Evolutionary conservation across 805 yeast genomes (phyloP), one percentile per base, ranked within the genome.

Genomic region (Myxozyma neglecta): DNA sequence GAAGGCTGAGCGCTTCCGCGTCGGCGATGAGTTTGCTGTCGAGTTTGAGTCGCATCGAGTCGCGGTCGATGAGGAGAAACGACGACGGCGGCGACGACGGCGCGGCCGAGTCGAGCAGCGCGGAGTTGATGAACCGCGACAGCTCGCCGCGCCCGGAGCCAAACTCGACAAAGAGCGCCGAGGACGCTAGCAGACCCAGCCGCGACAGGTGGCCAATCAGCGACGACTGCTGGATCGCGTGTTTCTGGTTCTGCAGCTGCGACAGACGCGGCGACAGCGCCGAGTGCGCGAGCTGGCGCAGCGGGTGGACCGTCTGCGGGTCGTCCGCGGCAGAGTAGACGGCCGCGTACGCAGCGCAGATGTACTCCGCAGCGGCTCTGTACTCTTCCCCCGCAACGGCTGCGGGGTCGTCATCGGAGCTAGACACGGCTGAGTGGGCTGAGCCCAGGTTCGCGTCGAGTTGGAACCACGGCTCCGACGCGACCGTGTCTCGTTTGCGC

Each of bases 141-240:
- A 91, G 79, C 71, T 92, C 97, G 1, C 89, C 96, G 65, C 92
- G 82, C 0, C 97, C 97, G 72, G 96, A 89, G 0, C 97, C 97
- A 77, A 90, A 90, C 73, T 91, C 97, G 35, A 88, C 71, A 70
- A 84, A 83, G 11, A 59, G 54, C 36, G 63, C 60, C 45, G 57
- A 39, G 1, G 71, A 45, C 1, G 73, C 72, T 43, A 87, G 74
- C 7, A 86, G 70, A 0, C 71, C 71, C 14, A 73, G 65, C 4
- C 74, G 71, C 29, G 80, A 77, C 69, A 91, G 72, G 64, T 88
- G 88, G 1, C 89, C 90, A 14, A 89, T 87, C 60, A 91, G 72
- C 1, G 96, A 87, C 0, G 91, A 81, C 72, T 91, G 97, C 72
- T 91, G 97, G 2, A 80, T 71, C 0, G 93, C 87, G 75, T 91